A percentile compares a stretch with the other conserved stretches of the same genome.
phyloP scores from a whole-genome alignment of 352 stramenopile species.

The Phytophthora cryptogea region DNA sequence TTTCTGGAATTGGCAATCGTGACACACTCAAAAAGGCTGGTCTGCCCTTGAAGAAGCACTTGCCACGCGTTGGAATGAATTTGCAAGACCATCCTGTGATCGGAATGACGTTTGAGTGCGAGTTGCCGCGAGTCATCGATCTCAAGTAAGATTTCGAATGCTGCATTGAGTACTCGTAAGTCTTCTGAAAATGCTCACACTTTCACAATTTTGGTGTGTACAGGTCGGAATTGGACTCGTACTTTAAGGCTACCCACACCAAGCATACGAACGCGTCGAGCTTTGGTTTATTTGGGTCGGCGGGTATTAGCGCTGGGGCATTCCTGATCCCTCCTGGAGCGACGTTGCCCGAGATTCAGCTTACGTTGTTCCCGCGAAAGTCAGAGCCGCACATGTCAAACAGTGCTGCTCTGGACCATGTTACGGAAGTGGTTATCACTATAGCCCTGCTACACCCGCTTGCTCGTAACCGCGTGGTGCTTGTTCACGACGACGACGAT shows the following conservation, averaged over 20 bases:
- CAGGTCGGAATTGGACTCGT: conserved; percentile 50
- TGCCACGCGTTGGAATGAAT: conserved; percentile 85
- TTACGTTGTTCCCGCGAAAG: conserved; percentile 88
- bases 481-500: conserved; percentile 41
- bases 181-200: background rate
- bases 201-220: conserved; percentile 10
- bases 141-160: conserved; percentile 54
- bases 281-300: conserved; percentile 62
- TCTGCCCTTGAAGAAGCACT: conserved; percentile 64
- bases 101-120: conserved; percentile 68
- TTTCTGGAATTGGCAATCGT: conserved; percentile 59
- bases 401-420: conserved; percentile 46
- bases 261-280: conserved; percentile 39
- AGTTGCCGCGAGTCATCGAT: conserved; percentile 35
- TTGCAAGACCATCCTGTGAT: conserved; percentile 89
- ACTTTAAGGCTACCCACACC: conserved; percentile 45
- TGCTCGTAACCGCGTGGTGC: conserved; percentile 52
- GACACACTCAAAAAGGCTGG: conserved; percentile 47
- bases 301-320: conserved; percentile 72
- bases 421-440: conserved; percentile 74
- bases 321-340: conserved; percentile 77
- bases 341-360: conserved; percentile 81
- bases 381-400: conserved; percentile 79
- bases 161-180: too few species aligned
- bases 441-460: conserved; percentile 72